Evolutionary conservation across 2,329 filamentous ascomycete species (phyloP).

Genomic region (Colletotrichum phormii): DNA sequence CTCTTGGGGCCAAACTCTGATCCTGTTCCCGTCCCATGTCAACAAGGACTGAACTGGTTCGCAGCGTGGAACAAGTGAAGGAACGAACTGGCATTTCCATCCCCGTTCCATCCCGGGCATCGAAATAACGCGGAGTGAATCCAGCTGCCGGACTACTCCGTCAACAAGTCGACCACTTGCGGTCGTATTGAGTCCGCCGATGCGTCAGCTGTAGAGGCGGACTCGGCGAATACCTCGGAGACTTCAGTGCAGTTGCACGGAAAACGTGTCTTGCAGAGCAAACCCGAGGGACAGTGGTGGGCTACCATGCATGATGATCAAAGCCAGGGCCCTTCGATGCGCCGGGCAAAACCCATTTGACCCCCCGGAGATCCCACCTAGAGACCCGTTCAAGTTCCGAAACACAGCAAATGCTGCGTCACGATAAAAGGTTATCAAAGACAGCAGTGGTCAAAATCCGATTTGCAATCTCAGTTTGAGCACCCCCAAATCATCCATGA

Average conservation of each 20-base stretch:
- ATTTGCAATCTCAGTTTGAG: neutral
- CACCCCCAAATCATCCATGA: neutral
- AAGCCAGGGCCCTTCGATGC: neutral
- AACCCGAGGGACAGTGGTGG: neutral
- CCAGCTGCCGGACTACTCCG: neutral
- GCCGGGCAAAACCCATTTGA: neutral
- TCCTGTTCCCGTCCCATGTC: neutral
- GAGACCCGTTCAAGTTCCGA: neutral
- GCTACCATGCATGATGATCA: neutral
- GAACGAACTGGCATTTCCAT: too few relatives aligned
- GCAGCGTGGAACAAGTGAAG: neutral
- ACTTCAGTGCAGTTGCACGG: neutral
- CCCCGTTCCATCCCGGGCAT: too few relatives aligned
- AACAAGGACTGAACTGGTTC: neutral
- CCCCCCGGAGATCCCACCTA: slow-evolving; percentile 1
- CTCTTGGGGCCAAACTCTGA: neutral
- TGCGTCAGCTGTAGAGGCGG: neutral
- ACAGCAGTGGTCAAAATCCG: neutral
- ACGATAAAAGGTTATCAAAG: neutral
- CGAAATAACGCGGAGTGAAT: neutral
- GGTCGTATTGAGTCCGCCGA: neutral
- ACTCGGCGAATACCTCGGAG: neutral
- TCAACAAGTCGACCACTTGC: neutral
- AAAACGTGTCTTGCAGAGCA: neutral
- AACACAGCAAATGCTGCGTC: neutral